phyloP scores from a whole-genome alignment of 1,284 basidiomycete genomes.

The Phellopilus nigrolimitatus region DNA sequence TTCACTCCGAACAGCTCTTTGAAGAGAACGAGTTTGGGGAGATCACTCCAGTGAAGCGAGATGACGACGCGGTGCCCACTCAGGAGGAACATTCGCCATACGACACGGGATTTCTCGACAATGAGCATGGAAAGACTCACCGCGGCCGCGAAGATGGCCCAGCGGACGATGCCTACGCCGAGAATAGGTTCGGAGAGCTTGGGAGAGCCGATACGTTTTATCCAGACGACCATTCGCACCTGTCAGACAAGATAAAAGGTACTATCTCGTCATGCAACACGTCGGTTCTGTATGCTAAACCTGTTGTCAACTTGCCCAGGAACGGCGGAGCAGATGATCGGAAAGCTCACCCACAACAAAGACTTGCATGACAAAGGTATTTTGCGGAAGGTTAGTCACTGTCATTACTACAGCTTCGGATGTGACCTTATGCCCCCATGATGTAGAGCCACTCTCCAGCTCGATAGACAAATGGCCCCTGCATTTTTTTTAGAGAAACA shows the following conservation, averaged over 20 bases:
- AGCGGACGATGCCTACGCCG: slow-evolving; percentile 17
- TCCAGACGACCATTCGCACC: not conserved
- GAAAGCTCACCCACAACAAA: slow-evolving; percentile 15
- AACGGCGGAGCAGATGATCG: slow-evolving; percentile 14
- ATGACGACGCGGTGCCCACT: not conserved
- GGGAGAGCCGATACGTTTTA: slow-evolving; percentile 18
- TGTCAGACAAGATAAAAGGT: slow-evolving; percentile 15
- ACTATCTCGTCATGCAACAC: not conserved
- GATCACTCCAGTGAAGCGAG: not conserved
- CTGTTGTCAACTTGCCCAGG: not conserved
- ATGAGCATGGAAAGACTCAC: slow-evolving; percentile 12
- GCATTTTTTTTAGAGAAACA: not conserved
- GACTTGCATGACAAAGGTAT: slow-evolving; percentile 14
- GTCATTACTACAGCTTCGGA: not conserved
- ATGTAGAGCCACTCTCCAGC: not conserved
- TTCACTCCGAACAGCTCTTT: slow-evolving; percentile 7
- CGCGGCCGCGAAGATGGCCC: no score
- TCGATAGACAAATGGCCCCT: not conserved
- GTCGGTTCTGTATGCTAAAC: not conserved
- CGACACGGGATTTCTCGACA: slow-evolving; percentile 1
- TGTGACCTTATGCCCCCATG: not conserved
- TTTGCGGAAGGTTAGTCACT: slow-evolving; percentile 10
- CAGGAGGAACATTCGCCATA: not conserved
- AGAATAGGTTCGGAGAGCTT: slow-evolving; percentile 20
- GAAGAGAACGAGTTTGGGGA: slow-evolving; percentile 18